Percentiles rank a stretch among this genome's conserved stretches.
Conservation (phyloP, 768 basidiomycete genomes). For the Suillus spraguei region DNA sequence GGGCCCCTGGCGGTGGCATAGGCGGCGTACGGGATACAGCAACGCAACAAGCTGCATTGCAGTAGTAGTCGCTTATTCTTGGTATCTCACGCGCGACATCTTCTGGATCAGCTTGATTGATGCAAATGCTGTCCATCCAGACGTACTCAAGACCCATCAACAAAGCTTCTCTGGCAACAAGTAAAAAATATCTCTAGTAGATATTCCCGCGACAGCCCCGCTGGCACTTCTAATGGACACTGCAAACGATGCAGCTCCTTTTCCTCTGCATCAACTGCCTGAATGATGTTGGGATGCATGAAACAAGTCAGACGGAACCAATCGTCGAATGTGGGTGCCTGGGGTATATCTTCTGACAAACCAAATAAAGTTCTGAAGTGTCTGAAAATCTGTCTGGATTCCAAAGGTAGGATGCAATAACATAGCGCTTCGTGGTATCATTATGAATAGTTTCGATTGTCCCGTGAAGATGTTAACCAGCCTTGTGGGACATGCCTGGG, state of each 20-base stretch:
- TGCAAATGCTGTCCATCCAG: not conserved
- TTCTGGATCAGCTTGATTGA: slow-evolving; percentile 3
- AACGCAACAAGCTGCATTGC: not conserved
- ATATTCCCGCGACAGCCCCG: not conserved
- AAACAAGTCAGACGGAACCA: not conserved
- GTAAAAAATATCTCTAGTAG: not conserved
- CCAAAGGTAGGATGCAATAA: slow-evolving; percentile 6
- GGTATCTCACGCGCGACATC: slow-evolving; percentile 4
- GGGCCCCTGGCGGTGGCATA: not conserved
- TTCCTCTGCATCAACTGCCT: slow-evolving; percentile 1
- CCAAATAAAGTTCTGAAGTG: not conserved
- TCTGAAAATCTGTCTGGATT: not conserved
- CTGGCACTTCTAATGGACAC: not conserved
- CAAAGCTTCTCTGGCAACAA: not conserved
- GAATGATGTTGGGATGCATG: slow-evolving; percentile 3
- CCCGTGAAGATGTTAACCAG: slow-evolving; percentile 3
- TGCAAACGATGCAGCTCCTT: not conserved
- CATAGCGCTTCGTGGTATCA: not conserved
- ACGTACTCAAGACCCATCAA: slow-evolving; percentile 2
- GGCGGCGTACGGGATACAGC: not conserved
- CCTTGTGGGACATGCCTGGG: slow-evolving; percentile 1
- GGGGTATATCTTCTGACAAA: not conserved
- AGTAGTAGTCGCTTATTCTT: not conserved
- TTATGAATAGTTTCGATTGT: not conserved
- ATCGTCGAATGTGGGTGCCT: not conserved